Percentiles rank a stretch among this genome's conserved stretches.
These are phyloP conservation scores for Pseudogymnoascus sp. DNA, from an alignment of 2,329 filamentous ascomycete genomes.

Conservation along the genomic window DNA sequence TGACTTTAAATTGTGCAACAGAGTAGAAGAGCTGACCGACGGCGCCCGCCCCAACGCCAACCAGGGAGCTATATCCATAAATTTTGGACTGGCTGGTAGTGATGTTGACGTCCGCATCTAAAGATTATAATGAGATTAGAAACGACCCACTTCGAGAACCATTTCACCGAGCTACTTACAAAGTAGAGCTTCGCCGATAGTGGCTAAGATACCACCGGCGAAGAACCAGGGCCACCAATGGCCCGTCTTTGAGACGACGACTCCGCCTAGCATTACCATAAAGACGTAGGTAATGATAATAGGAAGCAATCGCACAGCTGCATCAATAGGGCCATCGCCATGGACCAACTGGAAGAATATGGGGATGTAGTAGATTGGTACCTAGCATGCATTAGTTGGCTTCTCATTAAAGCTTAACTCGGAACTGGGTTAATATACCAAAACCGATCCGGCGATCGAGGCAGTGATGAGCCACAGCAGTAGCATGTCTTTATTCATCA, in stretches of 20 bases:
- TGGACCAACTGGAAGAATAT: slow-evolving; percentile 42
- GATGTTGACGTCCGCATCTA: slow-evolving; percentile 7
- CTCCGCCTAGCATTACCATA: no score
- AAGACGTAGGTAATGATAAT: slow-evolving; percentile 23
- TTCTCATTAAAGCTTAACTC: no score
- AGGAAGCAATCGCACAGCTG: slow-evolving; percentile 26
- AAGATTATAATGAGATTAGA: no score
- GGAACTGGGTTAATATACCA: no score
- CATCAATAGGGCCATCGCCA: slow-evolving; percentile 39
- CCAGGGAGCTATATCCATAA: slow-evolving; percentile 27
- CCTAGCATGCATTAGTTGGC: slow-evolving; percentile 34
- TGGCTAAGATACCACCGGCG: no score
- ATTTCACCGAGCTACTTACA: no score
- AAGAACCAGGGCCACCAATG: no score
- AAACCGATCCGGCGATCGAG: slow-evolving; percentile 30
- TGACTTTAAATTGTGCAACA: no score
- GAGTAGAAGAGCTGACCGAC: no score
- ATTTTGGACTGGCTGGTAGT: slow-evolving; percentile 17
- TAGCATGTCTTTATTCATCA: background rate
- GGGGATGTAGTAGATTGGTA: slow-evolving; percentile 33
- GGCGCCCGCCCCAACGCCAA: slow-evolving; percentile 28
- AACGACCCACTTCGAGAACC: no score
- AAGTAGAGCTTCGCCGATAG: no score
- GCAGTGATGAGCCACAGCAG: slow-evolving; percentile 37
- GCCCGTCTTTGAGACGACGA: no score